Conservation (phyloP, 305 asterid genomes). For the Fraxinus sp. region DNA sequence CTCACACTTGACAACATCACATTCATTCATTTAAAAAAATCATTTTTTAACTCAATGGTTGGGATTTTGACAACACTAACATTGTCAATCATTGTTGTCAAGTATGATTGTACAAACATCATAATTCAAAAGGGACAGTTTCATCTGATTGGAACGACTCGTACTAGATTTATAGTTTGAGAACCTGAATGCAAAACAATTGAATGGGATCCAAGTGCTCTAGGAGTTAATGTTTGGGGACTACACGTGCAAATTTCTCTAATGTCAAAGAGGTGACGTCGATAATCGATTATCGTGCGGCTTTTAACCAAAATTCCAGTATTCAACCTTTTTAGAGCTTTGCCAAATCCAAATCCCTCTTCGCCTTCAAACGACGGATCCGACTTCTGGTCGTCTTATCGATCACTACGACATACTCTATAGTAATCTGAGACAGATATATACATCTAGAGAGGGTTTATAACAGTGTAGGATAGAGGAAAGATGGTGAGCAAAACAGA, state of each 20-base stretch:
- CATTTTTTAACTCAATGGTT: background rate
- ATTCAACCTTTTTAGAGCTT: background rate
- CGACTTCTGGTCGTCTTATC: background rate
- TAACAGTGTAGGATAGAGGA: constrained; percentile 12
- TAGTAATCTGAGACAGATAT: background rate
- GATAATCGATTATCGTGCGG: background rate
- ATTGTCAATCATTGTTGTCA: background rate
- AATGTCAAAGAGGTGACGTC: background rate
- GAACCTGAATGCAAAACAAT: background rate
- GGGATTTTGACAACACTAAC: background rate
- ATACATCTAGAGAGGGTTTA: background rate
- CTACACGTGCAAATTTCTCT: background rate
- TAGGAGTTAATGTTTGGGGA: background rate
- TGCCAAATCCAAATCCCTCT: background rate
- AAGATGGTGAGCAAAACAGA: constrained; percentile 91
- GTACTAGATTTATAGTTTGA: background rate
- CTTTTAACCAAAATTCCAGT: background rate
- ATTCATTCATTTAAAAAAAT: background rate
- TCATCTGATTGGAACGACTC: background rate
- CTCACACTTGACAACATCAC: too few relatives aligned
- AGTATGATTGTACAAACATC: background rate
- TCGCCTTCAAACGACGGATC: background rate
- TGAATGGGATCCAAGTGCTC: background rate
- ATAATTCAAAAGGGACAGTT: background rate
- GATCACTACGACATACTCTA: background rate